Evolutionary conservation across 2,329 filamentous ascomycete species (phyloP), one percentile per base, ranked within the genome.

Genomic region (Diaporthe citriasiana): DNA sequence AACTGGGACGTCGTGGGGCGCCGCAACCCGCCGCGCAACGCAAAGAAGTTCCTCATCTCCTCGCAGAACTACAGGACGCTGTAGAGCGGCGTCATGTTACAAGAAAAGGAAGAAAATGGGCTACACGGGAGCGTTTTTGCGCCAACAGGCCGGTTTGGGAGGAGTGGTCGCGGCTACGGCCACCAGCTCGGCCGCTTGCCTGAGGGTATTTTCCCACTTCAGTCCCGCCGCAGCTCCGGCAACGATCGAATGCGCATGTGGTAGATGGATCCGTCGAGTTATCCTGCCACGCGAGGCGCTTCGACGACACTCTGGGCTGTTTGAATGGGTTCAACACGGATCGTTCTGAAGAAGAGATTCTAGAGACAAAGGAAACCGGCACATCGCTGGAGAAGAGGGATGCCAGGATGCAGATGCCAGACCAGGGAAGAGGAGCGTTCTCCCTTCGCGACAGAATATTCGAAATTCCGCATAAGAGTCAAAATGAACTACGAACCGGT

Each of bases 21-120:
- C 71, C 84, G 84, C 72, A 90, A 89, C 76, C 87, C 89, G 47
- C 82, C 87, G 3, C 87, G 88, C 74, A 87, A 87, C 1, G 79
- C 87, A 70, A 71, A 71, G 60, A 86, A 87, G 77, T 94, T 91
- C 88, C 83, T 95, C 73, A 89, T 94, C 77, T 87, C 91, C 80
- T 93, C 91, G 76, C 93, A 95, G 83, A 94, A 92, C 79, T 94
- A 94, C 79, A 87, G 93, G 72, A 83, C 88, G 38, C 79, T 90
- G 73, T 90, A 79, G 83, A 57, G 65, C 27, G 22, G 47, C 38
- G 22, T 5, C 19, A 27, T 45, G 65, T 19, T 45, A 50, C 22
- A 50, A 50, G 47, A 51, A 25, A 27, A 19, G n/a, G 38, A 63
- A 22, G 47, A 57, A n/a, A 40, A 25, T n/a, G 27, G 4, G 63